phyloP scores from a whole-genome alignment of 1,284 basidiomycete genomes.

The Cronartium quercuum region DNA sequence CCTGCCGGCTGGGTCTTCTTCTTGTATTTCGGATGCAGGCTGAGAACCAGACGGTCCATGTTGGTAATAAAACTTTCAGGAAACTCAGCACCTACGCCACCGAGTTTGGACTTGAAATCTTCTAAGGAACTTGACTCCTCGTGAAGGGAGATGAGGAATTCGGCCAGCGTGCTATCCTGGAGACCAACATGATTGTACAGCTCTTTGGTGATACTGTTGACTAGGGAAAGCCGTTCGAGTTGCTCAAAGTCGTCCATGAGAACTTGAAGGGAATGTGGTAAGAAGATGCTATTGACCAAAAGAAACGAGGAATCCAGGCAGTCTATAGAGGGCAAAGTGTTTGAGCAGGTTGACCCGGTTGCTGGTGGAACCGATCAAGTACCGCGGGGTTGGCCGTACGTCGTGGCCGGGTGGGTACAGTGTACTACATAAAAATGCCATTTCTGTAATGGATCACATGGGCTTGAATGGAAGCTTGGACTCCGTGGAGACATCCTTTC shows the following conservation, averaged over 20 bases:
- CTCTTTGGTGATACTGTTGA: constrained; percentile 82
- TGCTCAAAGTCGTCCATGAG: constrained; percentile 48
- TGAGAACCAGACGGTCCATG: constrained; percentile 87
- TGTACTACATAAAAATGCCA: too few species aligned
- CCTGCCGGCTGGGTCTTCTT: constrained; percentile 52
- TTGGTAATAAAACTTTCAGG: constrained; percentile 83
- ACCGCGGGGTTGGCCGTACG: too few species aligned
- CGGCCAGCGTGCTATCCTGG: constrained; percentile 85
- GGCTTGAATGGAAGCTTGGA: too few species aligned
- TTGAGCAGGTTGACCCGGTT: too few species aligned
- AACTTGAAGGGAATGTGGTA: too few species aligned
- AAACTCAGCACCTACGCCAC: constrained; percentile 75
- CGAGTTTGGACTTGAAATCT: constrained; percentile 76
- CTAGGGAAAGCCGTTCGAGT: constrained; percentile 81
- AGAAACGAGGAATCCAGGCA: too few species aligned
- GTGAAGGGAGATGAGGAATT: constrained; percentile 90
- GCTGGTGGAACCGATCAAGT: too few species aligned
- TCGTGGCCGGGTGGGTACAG: too few species aligned
- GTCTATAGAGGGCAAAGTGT: too few species aligned
- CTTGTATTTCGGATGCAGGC: constrained; percentile 94
- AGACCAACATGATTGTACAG: constrained; percentile 69
- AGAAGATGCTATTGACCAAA: too few species aligned
- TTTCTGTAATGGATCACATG: too few species aligned
- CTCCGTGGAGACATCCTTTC: too few species aligned
- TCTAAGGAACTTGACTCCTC: constrained; percentile 68